Conservation (phyloP, 441 rosid genomes). For the Arabidopsis lyrata region DNA sequence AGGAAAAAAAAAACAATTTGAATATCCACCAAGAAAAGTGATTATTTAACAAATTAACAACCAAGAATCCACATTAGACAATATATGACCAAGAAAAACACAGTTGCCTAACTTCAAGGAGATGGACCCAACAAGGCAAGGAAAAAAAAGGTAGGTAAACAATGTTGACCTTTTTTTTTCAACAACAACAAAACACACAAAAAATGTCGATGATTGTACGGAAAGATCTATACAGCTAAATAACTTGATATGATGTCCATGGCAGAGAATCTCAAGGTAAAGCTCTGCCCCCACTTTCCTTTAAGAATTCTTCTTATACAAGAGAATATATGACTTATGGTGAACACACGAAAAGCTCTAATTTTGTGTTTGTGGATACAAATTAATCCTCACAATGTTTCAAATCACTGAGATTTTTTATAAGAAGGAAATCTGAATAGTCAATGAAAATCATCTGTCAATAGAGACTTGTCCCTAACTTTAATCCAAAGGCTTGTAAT, state of each 20-base stretch:
- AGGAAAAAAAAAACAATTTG: conserved; percentile 11
- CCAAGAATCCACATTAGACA: conserved; percentile 23
- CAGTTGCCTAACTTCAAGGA: conserved; percentile 31
- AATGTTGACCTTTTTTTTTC: conserved; percentile 47
- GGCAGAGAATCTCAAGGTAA: conserved; percentile 37
- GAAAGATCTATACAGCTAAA: conserved; percentile 49
- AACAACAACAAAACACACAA: not conserved
- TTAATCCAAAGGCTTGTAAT: not conserved
- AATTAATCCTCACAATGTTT: conserved; percentile 18
- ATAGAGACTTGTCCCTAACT: conserved; percentile 32
- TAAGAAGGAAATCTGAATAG: conserved; percentile 18
- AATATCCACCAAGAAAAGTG: conserved; percentile 35
- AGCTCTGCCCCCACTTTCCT: conserved; percentile 32
- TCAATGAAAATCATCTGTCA: conserved; percentile 11
- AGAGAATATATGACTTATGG: conserved; percentile 36
- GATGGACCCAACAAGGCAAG: conserved; percentile 41
- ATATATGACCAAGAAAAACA: conserved; percentile 28
- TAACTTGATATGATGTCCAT: conserved; percentile 50
- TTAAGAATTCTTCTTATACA: conserved; percentile 21
- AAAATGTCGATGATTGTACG: conserved; percentile 47
- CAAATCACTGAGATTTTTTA: not conserved
- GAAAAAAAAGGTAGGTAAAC: conserved; percentile 31
- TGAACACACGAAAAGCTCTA: conserved; percentile 43
- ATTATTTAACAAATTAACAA: conserved; percentile 28
- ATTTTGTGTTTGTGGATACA: conserved; percentile 29